Conservation (phyloP, 257 asterid genomes). For the Solanum infundibuliforme region DNA sequence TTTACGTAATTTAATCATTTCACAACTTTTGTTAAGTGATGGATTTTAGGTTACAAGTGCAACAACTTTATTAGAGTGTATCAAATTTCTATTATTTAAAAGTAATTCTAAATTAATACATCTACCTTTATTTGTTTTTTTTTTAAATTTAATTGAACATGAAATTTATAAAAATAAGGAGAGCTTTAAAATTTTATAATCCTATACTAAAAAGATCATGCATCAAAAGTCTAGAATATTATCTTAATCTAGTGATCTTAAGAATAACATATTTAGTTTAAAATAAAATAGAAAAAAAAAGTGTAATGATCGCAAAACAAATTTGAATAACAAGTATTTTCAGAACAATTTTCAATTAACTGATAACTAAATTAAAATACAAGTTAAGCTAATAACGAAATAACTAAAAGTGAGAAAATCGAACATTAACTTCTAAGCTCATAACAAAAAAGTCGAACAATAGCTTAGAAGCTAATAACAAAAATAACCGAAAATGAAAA, state of each 20-base stretch:
- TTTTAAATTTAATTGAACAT: neutral
- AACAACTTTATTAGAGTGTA: neutral
- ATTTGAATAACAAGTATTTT: neutral
- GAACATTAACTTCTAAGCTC: neutral
- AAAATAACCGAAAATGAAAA: neutral
- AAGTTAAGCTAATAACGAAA: neutral
- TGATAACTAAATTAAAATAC: neutral
- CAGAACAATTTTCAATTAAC: neutral
- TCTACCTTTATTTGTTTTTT: neutral
- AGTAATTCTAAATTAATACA: neutral
- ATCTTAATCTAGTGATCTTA: neutral
- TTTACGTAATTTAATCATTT: neutral
- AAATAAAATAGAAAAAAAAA: neutral
- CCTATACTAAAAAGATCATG: neutral
- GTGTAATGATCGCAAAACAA: neutral
- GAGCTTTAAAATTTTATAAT: neutral
- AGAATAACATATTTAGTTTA: neutral
- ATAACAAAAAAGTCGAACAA: neutral
- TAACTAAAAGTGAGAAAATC: neutral
- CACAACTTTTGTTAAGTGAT: neutral
- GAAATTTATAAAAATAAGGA: neutral
- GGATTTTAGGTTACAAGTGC: neutral
- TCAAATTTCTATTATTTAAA: too few species aligned
- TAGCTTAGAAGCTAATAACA: neutral
- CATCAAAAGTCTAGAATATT: neutral